Conservation (phyloP, 495 filamentous ascomycete species). For the Halenospora varia region DNA sequence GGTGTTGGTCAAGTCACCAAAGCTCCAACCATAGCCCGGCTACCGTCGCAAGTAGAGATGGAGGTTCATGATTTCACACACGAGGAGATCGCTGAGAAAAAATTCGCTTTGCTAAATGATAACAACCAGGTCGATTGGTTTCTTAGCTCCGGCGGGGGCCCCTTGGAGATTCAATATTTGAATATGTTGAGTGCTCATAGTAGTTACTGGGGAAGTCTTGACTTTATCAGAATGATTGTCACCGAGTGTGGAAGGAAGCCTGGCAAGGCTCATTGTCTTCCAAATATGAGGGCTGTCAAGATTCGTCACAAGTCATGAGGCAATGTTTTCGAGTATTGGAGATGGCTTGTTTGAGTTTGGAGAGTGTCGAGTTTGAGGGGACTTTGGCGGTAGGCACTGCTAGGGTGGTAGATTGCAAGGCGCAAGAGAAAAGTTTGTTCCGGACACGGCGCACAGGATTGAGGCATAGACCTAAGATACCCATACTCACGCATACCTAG, state of each 20-base stretch:
- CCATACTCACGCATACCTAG: background rate
- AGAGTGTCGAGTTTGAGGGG: background rate
- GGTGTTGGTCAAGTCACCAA: slow-evolving; percentile 15
- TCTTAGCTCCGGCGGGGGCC: slow-evolving; percentile 71
- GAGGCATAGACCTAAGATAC: slow-evolving; percentile 20
- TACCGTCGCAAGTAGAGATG: slow-evolving; percentile 88
- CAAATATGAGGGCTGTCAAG: slow-evolving; percentile 73
- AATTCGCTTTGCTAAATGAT: slow-evolving; percentile 84
- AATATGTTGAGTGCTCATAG: slow-evolving; percentile 98
- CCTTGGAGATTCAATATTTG: slow-evolving; percentile 90
- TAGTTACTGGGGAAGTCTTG: slow-evolving; percentile 82
- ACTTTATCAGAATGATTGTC: slow-evolving; percentile 84
- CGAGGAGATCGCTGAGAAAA: slow-evolving; percentile 89
- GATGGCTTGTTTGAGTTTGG: background rate
- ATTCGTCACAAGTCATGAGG: slow-evolving; percentile 24
- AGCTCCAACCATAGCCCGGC: slow-evolving; percentile 47
- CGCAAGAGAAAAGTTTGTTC: no score
- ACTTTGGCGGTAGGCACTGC: no score
- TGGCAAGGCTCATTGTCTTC: slow-evolving; percentile 63
- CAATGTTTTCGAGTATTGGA: background rate
- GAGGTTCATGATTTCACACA: slow-evolving; percentile 93
- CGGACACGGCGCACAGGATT: no score
- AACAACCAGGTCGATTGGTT: slow-evolving; percentile 94
- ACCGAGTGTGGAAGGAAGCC: slow-evolving; percentile 76
- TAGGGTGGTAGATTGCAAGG: no score